Base-by-base conservation (phyloP, 108 stramenopile genomes). In the Nitzschia palea region DNA sequence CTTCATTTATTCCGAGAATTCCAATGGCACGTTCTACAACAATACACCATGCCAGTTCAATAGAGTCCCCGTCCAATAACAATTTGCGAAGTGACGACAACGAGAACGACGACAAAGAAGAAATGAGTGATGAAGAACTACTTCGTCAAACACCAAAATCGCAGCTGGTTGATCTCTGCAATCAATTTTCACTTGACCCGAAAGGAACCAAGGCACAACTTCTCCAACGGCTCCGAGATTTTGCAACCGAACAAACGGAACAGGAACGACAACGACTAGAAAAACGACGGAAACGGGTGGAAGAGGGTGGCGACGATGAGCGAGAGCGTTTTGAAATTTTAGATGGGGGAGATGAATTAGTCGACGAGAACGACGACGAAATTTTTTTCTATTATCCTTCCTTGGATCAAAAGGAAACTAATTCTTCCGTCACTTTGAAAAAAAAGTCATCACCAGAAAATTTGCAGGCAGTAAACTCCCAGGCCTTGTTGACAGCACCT, bases 121-220 rank as follows among this genome's bases (percentile, higher is more conserved):
- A 71, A 28, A 12, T 55, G 20, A 66, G 62, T 14, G 69, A 75
- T 10, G 80, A 90, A 0, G 25, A 63, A 50, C 68, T 94, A 17
- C 70, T 94, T 22, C 60, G 76, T 53, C 31, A 70, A 37, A 80
- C 87, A 9, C 63, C 76, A 18, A 74, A 64, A 37, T 55, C 70
- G n/a, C 76, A 86, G 55, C 68, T 94, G 3, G 61, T 75, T 50
- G 78, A 68, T 45, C 67, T 94, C 31, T 94, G 93, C 52, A 20
- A 73, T 20, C 81, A 86, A 60, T 79, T 87, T 44, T 37, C 70
- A 15, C 62, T 91, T 12, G 57, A 80, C 0, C 56, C 77, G 2
- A 20, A 76, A 18, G 93, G 89, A 1, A 80, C 76, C 36, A 94
- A 94, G 60, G 28, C 47, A 22, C 78, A 82, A 22, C 44, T 94